phyloP scores from a whole-genome alignment of 257 asterid species.

The Solanum habrochaites region DNA sequence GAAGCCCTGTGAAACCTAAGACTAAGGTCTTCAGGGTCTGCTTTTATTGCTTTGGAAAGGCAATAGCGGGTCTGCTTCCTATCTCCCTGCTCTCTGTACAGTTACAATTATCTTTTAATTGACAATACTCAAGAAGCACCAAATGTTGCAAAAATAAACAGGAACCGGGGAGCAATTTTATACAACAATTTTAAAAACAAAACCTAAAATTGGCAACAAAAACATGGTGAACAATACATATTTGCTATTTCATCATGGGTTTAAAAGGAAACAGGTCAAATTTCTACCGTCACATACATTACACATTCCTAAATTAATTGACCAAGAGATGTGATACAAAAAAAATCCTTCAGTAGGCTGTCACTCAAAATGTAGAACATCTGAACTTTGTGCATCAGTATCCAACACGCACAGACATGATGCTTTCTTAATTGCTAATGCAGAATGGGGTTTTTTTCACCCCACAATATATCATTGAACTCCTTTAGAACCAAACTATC shows the following conservation, averaged over 20 bases:
- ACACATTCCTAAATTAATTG: background rate
- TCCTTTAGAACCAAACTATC: background rate
- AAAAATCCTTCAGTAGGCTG: background rate
- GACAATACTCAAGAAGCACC: background rate
- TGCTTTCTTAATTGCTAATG: background rate
- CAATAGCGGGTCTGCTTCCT: slow-evolving; percentile 59
- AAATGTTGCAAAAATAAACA: background rate
- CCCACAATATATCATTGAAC: background rate
- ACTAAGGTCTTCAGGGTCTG: slow-evolving; percentile 62
- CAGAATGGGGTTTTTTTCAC: background rate
- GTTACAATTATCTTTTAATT: background rate
- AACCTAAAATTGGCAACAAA: background rate
- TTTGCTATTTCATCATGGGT: background rate
- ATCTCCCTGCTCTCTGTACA: slow-evolving; percentile 50
- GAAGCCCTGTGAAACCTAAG: slow-evolving; percentile 58
- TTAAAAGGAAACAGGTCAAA: background rate
- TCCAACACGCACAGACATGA: background rate
- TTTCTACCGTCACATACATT: background rate
- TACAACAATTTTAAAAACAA: background rate
- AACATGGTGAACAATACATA: background rate
- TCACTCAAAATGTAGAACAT: background rate
- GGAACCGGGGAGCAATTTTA: background rate
- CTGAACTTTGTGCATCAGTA: background rate
- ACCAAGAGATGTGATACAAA: background rate
- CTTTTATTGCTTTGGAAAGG: slow-evolving; percentile 65